phyloP scores from a whole-genome alignment of 2,329 filamentous ascomycete species.

The Hypoxylon sp. region DNA sequence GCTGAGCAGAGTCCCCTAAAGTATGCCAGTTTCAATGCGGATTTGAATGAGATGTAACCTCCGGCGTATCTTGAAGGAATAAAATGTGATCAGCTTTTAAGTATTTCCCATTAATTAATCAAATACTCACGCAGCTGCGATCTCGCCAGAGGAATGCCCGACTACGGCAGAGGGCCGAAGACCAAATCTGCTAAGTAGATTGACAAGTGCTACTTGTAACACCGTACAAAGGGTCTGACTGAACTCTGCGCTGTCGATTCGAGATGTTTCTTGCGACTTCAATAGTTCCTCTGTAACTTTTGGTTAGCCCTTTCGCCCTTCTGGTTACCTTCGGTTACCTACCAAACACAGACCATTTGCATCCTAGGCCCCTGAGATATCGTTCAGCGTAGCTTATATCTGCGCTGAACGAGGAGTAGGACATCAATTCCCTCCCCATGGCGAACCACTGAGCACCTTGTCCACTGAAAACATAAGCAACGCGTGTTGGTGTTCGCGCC shows the following conservation, averaged over 20 bases:
- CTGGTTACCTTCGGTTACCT: not conserved
- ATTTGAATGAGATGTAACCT: constrained; percentile 33
- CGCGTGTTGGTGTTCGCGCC: too few species aligned
- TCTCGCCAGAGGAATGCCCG: constrained; percentile 60
- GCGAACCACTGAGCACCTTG: constrained; percentile 57
- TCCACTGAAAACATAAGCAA: constrained; percentile 55
- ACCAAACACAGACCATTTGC: constrained; percentile 38
- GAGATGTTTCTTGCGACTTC: constrained; percentile 8
- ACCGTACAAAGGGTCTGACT: constrained; percentile 61
- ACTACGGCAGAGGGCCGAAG: constrained; percentile 52
- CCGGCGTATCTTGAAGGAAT: constrained; percentile 27
- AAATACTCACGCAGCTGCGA: constrained; percentile 55
- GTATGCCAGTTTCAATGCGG: constrained; percentile 40
- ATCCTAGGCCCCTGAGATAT: constrained; percentile 25
- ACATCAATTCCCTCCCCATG: constrained; percentile 56
- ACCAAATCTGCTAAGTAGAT: constrained; percentile 53
- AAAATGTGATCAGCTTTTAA: not conserved
- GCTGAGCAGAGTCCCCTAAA: constrained; percentile 32
- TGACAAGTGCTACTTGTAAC: constrained; percentile 60
- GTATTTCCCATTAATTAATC: not conserved
- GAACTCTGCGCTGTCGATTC: constrained; percentile 47
- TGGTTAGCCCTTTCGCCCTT: too few species aligned
- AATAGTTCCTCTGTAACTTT: not conserved
- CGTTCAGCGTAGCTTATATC: constrained; percentile 33
- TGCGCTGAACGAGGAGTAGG: constrained; percentile 39